Evolutionary conservation across 495 filamentous ascomycete species (phyloP).

Genomic region (Hypoxylon crocopeplum): DNA sequence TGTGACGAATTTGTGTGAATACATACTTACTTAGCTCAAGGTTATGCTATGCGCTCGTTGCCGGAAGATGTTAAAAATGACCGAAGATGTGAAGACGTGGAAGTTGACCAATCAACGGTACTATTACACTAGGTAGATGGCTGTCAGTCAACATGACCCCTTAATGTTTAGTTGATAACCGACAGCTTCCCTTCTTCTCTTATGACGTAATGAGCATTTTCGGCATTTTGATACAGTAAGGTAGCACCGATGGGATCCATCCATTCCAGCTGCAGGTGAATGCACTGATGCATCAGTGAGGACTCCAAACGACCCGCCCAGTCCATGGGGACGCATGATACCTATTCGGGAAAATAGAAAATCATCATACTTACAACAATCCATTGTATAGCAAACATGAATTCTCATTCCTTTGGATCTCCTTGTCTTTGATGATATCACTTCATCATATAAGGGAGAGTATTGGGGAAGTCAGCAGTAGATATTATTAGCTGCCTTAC

Average conservation of each 20-base stretch:
- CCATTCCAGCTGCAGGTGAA: slow-evolving; percentile 11
- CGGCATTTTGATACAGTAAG: slow-evolving; percentile 7
- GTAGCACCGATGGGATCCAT: slow-evolving; percentile 22
- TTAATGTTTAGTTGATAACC: background rate
- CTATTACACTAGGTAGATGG: too few species aligned
- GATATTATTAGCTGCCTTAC: too few species aligned
- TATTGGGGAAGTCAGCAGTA: too few species aligned
- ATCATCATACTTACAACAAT: too few species aligned
- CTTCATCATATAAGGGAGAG: too few species aligned
- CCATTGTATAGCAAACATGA: too few species aligned
- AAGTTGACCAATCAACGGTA: slow-evolving; percentile 29
- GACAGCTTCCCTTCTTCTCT: slow-evolving; percentile 2
- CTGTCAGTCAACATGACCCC: too few species aligned
- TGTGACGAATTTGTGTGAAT: too few species aligned
- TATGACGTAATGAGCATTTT: slow-evolving; percentile 26
- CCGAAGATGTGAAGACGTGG: slow-evolving; percentile 12
- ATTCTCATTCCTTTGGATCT: background rate
- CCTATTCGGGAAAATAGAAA: too few species aligned
- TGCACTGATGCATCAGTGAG: background rate
- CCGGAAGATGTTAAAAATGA: background rate
- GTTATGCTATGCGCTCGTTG: slow-evolving; percentile 1
- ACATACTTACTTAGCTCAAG: slow-evolving; percentile 7
- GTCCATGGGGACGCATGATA: too few species aligned
- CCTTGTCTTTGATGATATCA: too few species aligned
- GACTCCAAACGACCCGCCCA: too few species aligned